phyloP scores from a whole-genome alignment of 768 basidiomycete genomes.

The Leccinellum albellum region DNA sequence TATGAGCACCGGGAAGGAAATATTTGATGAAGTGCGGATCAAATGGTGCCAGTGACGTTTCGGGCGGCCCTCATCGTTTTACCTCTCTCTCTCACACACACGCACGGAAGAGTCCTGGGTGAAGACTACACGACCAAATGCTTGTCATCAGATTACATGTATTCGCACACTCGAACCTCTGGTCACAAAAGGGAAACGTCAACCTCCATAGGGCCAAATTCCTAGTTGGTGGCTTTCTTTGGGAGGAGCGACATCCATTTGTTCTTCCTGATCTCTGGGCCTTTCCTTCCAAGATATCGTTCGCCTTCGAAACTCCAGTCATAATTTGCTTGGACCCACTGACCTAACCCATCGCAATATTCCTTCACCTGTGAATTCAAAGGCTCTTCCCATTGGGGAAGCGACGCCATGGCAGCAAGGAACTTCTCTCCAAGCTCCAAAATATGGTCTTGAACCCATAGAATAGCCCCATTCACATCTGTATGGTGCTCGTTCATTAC shows the following conservation, averaged over 20 bases:
- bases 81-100: too few relatives aligned
- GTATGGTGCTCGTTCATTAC: background rate
- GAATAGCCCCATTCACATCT: background rate
- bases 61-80: too few relatives aligned
- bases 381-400: background rate
- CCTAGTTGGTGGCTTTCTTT: background rate
- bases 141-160: too few relatives aligned
- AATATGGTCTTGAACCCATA: background rate
- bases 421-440: background rate
- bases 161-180: too few relatives aligned
- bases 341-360: background rate
- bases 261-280: background rate
- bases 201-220: background rate
- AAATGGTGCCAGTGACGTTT: too few relatives aligned
- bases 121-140: too few relatives aligned
- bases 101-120: too few relatives aligned
- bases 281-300: background rate
- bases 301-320: background rate
- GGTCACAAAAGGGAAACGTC: background rate
- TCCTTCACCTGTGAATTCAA: background rate
- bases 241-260: background rate
- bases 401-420: background rate
- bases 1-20: too few relatives aligned
- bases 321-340: background rate
- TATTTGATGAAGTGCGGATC: too few relatives aligned